Evolutionary conservation across 2,329 filamentous ascomycete genomes (phyloP).

Genomic region (Colletotrichum sp.): DNA sequence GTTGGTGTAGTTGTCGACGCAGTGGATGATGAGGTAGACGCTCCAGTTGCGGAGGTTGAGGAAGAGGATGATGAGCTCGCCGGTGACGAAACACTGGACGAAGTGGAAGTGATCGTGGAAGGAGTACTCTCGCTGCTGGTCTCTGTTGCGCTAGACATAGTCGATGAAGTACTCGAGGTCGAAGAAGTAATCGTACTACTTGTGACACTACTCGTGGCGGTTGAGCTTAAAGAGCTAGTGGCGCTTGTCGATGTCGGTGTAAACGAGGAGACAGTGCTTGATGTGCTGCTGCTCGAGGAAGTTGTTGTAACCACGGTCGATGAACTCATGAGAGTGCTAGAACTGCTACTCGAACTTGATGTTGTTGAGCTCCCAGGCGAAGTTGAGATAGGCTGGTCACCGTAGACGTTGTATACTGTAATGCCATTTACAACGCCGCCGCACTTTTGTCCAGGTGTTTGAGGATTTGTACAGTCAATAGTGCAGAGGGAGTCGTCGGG

Average conservation of each 20-base stretch:
- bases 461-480: background rate
- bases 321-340: background rate
- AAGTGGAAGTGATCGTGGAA: background rate
- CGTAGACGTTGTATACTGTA: background rate
- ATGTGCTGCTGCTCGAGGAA: background rate
- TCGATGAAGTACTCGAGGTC: background rate
- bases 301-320: background rate
- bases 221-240: background rate
- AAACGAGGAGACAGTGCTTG: background rate
- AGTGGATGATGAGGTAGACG: background rate
- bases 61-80: background rate
- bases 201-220: background rate
- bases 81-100: background rate
- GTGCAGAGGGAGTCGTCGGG: background rate
- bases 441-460: background rate
- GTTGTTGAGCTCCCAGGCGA: background rate
- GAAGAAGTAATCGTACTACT: background rate
- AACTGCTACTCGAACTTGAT: background rate
- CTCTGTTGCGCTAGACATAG: background rate
- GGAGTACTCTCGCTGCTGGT: background rate
- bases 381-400: too few species aligned
- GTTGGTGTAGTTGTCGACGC: too few species aligned
- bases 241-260: background rate
- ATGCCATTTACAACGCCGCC: background rate
- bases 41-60: background rate